Percentiles rank a stretch among this genome's conserved stretches.
phyloP scores from a whole-genome alignment of 2,329 filamentous ascomycete species.

The Cladosporium oxysporum region DNA sequence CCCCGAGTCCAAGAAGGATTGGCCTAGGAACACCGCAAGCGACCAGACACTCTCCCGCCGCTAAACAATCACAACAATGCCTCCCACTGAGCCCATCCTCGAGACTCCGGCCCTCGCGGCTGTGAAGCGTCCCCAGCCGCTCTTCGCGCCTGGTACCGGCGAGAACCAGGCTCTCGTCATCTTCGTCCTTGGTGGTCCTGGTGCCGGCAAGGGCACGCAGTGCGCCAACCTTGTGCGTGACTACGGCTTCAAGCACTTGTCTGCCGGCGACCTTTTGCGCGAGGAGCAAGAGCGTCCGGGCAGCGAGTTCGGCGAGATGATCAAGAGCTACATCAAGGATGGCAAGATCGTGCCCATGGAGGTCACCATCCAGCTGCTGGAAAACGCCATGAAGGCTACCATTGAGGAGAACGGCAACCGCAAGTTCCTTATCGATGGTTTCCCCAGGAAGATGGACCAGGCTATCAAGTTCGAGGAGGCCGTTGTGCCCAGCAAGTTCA shows the following conservation, averaged over 20 bases:
- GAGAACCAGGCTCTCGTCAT: conserved; percentile 77
- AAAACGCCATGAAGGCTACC: conserved; percentile 83
- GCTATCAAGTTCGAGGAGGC: conserved; percentile 88
- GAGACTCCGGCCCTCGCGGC: conserved; percentile 44
- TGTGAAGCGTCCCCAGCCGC: conserved; percentile 61
- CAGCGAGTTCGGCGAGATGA: conserved; percentile 87
- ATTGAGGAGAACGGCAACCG: conserved; percentile 61
- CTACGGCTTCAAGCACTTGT: conserved; percentile 88
- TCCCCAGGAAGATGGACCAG: conserved; percentile 97
- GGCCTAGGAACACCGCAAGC: conserved; percentile 28
- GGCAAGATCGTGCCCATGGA: conserved; percentile 99
- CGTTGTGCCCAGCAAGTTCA: conserved; percentile 80
- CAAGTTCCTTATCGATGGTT: conserved; percentile 78
- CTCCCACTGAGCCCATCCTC: conserved; percentile 24
- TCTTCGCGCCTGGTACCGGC: conserved; percentile 63
- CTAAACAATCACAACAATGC: conserved; percentile 33
- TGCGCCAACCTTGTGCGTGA: conserved; percentile 83
- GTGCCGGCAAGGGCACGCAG: conserved; percentile 95
- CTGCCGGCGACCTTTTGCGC: conserved; percentile 87
- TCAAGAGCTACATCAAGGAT: conserved; percentile 90
- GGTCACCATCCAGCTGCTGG: conserved; percentile 88
- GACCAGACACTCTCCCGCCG: conserved; percentile 21
- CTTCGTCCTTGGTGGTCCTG: conserved; percentile 94
- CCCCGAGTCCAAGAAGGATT: conserved; percentile 32
- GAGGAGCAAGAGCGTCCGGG: conserved; percentile 88